Base-by-base conservation (phyloP, 192 early-diverging fungal genomes). In the Umbelopsis sp. region DNA sequence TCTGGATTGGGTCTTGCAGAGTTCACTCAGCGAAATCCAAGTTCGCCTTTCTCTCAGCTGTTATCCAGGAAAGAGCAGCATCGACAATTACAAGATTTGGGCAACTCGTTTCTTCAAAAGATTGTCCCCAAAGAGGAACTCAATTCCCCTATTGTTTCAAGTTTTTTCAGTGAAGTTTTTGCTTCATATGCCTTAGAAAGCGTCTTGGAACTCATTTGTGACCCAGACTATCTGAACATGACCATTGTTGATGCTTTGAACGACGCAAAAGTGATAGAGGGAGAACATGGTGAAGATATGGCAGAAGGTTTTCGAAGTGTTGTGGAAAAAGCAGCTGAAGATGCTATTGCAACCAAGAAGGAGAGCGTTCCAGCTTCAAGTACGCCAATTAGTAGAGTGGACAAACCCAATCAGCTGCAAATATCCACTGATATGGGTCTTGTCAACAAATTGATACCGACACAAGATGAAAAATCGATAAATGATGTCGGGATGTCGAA, bases 201-300 rank as follows among this genome's bases (percentile, higher is more conserved):
- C 52, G 72, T 77, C 9, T 67, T 87, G 12, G 74, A 82, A 35
- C 78, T 69, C 4, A 41, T 81, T 2, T 81, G 84, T 23, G 84
- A 87, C 49, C 84, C 86, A 2, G 86, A 87, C 49, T 85, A 74
- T 52, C 72, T 87, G 22, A 87, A 87, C 67, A 35, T 81, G 37
- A 65, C 73, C 23, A 85, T 87, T 21, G 80, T 87, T 12, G 76
- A 84, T 10, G 78, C 82, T 49, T 71, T 87, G 18, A 78, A 58
- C 2, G 73, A 71, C 45, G 58, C 50, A 21, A 23, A 11, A 35
- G 47, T 48, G 25, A 55, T 25, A 11, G 45, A 51, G 0, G 65
- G 48, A 16, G 37, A 49, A 50, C 27, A 64, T 16, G 33, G 30
- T 21, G 25, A 67, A 15, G 66, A 69, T 20, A 47, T 49, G 58